Base-by-base conservation (phyloP, 805 yeast species). In the Ogataea glucozyma region DNA sequence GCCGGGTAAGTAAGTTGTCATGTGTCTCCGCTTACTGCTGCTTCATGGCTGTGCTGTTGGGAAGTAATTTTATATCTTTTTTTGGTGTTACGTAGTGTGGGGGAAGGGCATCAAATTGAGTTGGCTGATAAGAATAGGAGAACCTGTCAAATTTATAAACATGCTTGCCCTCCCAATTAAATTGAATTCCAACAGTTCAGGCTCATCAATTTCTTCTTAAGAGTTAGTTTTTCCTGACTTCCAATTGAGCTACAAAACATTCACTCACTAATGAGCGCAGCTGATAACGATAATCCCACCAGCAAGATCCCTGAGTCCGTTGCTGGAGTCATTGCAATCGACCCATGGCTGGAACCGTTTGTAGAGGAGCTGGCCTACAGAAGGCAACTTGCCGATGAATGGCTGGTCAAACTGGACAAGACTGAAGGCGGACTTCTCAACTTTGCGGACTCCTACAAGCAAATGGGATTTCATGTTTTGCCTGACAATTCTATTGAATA, bases 281-380 rank as follows among this genome's bases (percentile, higher is more conserved):
- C 14, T 32, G 27, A 20, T 6, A n/a, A 22, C 9, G 14, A 22
- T 5, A 8, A 32, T 4, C 7, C 18, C 17, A 6, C 36, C 16
- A 31, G 21, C 12, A 31, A 27, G 24, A 46, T 57, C 10, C 64
- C 64, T 1, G 42, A 16, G 11, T 21, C 65, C 20, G 75, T 81
- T 31, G 71, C 73, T 56, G 86, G 81, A 4, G 83, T 83, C n/a
- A 66, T 87, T 21, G 79, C 76, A 26, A 62, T 80, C 30, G 99
- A 91, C 57, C 93, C 96, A 0, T 91, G 89, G 86, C 72, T 91
- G 44, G 81, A 81, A 56, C 97, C 97, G 0, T 83, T 72, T 62
- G 73, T 81, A 10, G 71, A 70, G n/a, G 87, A 78, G 43, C 68
- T 91, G 31, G 77, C 78, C 3, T 76, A 80, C 43, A 78, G 99